Evolutionary conservation across 805 yeast genomes (phyloP), one percentile per base, ranked within the genome.

Genomic region (Candida vaughaniae): DNA sequence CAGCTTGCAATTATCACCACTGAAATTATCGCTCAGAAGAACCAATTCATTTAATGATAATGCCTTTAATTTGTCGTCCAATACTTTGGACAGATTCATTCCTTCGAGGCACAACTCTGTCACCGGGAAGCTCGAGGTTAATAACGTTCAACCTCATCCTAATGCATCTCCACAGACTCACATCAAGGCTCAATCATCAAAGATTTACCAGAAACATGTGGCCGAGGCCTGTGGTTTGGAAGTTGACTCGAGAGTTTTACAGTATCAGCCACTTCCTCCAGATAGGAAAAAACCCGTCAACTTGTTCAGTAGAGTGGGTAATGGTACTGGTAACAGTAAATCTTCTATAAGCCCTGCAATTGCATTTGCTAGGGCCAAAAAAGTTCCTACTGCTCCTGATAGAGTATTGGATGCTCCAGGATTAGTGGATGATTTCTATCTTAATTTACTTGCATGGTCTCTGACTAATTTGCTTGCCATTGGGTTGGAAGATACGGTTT

Each of bases 351-450:
- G 69, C 8, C 73, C 80, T 0, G 63, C 73, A 9, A 68, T 74
- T 18, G 85, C 83, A 4, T 71, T 79, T 25, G 80, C 85, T 12
- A 69, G 89, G 51, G 76, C 86, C 33, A 78, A 95, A 47, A 82
- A 80, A 49, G 73, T 93, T 31, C 87, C 95, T 17, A 78, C 87
- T 0, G 85, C 87, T 22, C 98, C 99, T 1, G 96, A 87, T 47
- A 75, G 95, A 45, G 95, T 93, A 1, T 69, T 93, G 27, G 99
- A 93, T 63, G 99, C 98, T 0, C 99, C 99, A 0, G 96, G 96
- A 0, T 73, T 90, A 40, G 74, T 83, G 16, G 96, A 93, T 60
- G 99, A 93, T 64, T 93, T 89, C 59, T 93, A 91, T 58, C 71
- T 89, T 36, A 89, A 89, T 54, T 68, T 91, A 27, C 60, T 93